Evolutionary conservation across 1,284 basidiomycete species (phyloP).

Genomic region (Porogramme epimiltina): DNA sequence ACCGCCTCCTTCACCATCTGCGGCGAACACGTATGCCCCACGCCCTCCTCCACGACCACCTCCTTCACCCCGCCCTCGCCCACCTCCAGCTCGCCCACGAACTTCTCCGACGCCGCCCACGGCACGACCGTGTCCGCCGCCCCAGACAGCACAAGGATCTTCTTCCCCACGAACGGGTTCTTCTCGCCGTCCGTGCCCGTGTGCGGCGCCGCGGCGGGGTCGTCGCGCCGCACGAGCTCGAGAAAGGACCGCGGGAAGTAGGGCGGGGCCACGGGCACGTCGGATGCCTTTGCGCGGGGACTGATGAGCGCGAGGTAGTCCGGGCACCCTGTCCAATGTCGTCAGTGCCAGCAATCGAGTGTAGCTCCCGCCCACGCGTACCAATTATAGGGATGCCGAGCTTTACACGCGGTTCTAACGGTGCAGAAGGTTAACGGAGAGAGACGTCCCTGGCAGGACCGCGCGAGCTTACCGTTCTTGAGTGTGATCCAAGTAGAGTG

Average conservation of each 20-base stretch:
- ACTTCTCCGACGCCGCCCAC: constrained; percentile 50
- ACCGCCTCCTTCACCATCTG: constrained; percentile 50
- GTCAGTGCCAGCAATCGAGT: too few relatives aligned
- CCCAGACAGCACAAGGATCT: constrained; percentile 69
- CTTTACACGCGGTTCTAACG: constrained; percentile 64
- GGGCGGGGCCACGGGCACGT: constrained; percentile 52
- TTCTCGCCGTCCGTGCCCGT: constrained; percentile 27
- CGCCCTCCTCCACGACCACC: constrained; percentile 46
- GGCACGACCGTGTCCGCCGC: constrained; percentile 57
- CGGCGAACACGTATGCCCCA: constrained; percentile 55
- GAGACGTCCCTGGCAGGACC: constrained; percentile 3
- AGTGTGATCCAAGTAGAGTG: constrained; percentile 78
- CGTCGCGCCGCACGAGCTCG: constrained; percentile 44
- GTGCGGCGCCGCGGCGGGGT: constrained; percentile 46
- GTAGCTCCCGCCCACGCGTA: background rate
- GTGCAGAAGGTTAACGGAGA: too few relatives aligned
- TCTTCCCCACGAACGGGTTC: constrained; percentile 70
- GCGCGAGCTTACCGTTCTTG: constrained; percentile 47
- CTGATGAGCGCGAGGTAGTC: constrained; percentile 67
- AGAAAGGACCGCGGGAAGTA: constrained; percentile 60
- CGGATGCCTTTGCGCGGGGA: constrained; percentile 51
- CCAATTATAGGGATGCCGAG: constrained; percentile 81
- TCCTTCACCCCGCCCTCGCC: constrained; percentile 51
- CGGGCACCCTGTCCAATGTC: constrained; percentile 51
- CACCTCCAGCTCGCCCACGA: constrained; percentile 53